Evolutionary conservation across 805 yeast genomes (phyloP), one percentile per base, ranked within the genome.

Genomic region (Kazachstania kunashirensis): DNA sequence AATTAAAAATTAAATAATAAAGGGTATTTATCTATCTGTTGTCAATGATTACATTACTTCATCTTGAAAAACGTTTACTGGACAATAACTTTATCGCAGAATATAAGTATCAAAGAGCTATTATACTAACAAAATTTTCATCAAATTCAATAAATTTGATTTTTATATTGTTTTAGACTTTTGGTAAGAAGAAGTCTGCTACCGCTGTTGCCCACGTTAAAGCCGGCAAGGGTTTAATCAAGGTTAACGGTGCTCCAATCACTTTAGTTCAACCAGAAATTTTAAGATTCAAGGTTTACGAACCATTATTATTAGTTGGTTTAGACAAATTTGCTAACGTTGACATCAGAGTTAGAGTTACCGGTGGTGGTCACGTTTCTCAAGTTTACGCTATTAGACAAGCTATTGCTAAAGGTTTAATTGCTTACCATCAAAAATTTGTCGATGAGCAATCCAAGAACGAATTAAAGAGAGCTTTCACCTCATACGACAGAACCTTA

Each of bases 341-440:
- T 63, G 98, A 92, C 75, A 85, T 92, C 75, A 89, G 97, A 78
- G 94, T 92, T 67, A 81, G 92, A 72, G 97, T 92, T 66, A 79
- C 95, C 67, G 98, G 98, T 73, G 98, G 98, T 86, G 98, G 98
- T 77, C 98, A 92, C 82, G 96, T 89, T 58, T 89, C 97, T 53
- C 98, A 92, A 79, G 94, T 92, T 57, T 92, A 92, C 78, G 98
- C 98, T 60, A 92, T 92, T 74, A 89, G 98, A 79, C 98, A 92
- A 70, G 98, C 98, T 53, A 84, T 92, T 70, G 97, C 98, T 64
- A 92, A 92, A 79, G 98, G 97, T 71, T 79, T 92, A 67, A 84
- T 92, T 70, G 97, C 98, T 67, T 92, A 84, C 88, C 94, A 89
- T 74, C 98, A 94, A 75, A 92, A 92, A 76, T 92, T 70, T 75